Evolutionary conservation across 2,329 filamentous ascomycete species (phyloP).

Genomic region (Blastomyces silverae): DNA sequence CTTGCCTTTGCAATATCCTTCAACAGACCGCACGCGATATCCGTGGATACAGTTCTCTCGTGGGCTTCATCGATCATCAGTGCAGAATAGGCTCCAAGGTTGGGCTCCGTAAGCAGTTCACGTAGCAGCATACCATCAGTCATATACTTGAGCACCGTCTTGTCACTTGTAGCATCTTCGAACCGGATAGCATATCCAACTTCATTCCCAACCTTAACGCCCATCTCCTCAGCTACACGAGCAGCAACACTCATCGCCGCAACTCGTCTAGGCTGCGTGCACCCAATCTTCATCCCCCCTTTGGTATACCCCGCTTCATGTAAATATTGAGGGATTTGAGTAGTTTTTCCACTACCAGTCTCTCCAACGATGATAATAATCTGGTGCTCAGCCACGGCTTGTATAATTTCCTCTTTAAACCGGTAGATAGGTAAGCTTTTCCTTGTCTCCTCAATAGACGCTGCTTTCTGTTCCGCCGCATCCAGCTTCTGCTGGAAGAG

Average conservation of each 20-base stretch:
- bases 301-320: constrained; percentile 88
- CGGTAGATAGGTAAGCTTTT: constrained; percentile 86
- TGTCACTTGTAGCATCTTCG: constrained; percentile 83
- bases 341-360: constrained; percentile 93
- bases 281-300: constrained; percentile 75
- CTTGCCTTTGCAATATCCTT: constrained; percentile 81
- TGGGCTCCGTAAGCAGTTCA: constrained; percentile 83
- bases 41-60: constrained; percentile 84
- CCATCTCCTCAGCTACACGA: constrained; percentile 91
- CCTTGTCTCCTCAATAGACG: constrained; percentile 83
- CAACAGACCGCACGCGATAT: constrained; percentile 78
- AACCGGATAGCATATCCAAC: constrained; percentile 95
- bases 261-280: constrained; percentile 89
- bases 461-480: constrained; percentile 78
- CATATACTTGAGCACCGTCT: constrained; percentile 91
- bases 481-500: constrained; percentile 74
- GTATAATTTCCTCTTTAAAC: constrained; percentile 76
- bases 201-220: constrained; percentile 79
- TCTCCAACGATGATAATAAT: constrained; percentile 89
- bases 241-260: constrained; percentile 97
- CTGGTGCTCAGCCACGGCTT: constrained; percentile 79
- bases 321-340: constrained; percentile 87
- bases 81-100: constrained; percentile 72
- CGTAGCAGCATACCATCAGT: constrained; percentile 92
- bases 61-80: constrained; percentile 98